phyloP scores from a whole-genome alignment of 768 basidiomycete genomes.

The Lactifluus echinatus region DNA sequence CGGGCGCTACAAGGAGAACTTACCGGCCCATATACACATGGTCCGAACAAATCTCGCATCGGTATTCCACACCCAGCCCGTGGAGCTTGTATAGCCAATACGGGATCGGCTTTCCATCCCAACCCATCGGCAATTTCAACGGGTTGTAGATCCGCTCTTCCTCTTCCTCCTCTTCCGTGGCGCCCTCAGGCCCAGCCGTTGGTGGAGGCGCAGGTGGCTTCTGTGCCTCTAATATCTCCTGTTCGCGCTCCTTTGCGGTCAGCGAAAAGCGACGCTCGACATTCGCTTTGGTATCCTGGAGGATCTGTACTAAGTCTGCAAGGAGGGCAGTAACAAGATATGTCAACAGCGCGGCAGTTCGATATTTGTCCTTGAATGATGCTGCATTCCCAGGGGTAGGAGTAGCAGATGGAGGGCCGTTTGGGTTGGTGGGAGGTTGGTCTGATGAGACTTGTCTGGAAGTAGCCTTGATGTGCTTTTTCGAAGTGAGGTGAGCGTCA shows the following conservation, averaged over 20 bases:
- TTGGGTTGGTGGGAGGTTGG: conserved; percentile 47
- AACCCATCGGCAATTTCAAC: conserved; percentile 89
- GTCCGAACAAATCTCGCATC: conserved; percentile 96
- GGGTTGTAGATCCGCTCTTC: conserved; percentile 98
- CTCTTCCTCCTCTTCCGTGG: conserved; percentile 80
- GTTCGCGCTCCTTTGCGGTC: conserved; percentile 95
- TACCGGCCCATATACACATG: conserved; percentile 95
- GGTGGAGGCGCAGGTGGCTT: conserved; percentile 42
- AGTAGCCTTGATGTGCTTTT: conserved; percentile 91
- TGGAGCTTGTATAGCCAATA: conserved; percentile 99
- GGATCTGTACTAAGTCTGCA: conserved; percentile 46
- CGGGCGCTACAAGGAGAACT: conserved; percentile 20
- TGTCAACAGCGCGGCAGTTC: conserved; percentile 62
- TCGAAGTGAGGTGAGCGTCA: conserved; percentile 90
- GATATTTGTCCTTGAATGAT: conserved; percentile 41
- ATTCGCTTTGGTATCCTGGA: conserved; percentile 90
- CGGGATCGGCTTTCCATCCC: conserved; percentile 99
- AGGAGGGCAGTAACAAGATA: conserved; percentile 64
- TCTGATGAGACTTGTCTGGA: conserved; percentile 51
- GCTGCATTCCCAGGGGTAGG: conserved; percentile 23
- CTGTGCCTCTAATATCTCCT: conserved; percentile 73
- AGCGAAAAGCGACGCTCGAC: conserved; percentile 95
- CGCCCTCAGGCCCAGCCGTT: conserved; percentile 35
- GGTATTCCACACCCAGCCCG: conserved; percentile 95
- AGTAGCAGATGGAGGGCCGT: conserved; percentile 37